A percentile compares a stretch with the other conserved stretches of the same genome.
Conservation (phyloP, 208 protist species). For the Balamuthia mandrillaris region DNA sequence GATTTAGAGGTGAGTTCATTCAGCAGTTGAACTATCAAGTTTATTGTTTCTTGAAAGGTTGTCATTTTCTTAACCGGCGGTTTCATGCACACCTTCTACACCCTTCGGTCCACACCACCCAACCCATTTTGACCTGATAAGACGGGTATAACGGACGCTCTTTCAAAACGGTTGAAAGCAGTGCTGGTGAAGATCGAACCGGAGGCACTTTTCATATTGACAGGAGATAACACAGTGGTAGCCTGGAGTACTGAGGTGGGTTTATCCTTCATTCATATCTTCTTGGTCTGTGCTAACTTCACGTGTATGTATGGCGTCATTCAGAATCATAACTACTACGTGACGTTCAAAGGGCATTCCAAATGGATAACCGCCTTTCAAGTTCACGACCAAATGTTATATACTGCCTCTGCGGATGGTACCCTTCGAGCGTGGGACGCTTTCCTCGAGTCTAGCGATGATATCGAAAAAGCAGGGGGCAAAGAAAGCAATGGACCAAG, state of each 20-base stretch:
- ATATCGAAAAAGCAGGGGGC: too few relatives aligned
- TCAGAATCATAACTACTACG: not conserved
- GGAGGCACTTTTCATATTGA: not conserved
- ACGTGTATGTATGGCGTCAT: not conserved
- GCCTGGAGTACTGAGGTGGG: not conserved
- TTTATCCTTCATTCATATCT: not conserved
- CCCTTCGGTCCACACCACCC: not conserved
- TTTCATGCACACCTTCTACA: too few relatives aligned
- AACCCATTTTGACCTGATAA: too few relatives aligned
- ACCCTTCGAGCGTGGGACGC: too few relatives aligned
- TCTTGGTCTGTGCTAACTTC: not conserved
- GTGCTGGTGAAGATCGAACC: not conserved
- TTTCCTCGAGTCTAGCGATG: too few relatives aligned
- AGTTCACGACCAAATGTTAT: not conserved
- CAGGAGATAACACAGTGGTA: not conserved
- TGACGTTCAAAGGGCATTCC: not conserved
- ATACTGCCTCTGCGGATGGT: not conserved
- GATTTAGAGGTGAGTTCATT: not conserved
- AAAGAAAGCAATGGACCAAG: too few relatives aligned
- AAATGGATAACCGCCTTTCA: slow-evolving; percentile 7
- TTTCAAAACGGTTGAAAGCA: not conserved
- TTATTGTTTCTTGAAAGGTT: too few relatives aligned
- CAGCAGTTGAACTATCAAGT: too few relatives aligned
- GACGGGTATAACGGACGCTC: not conserved
- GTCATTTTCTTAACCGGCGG: too few relatives aligned